Conservation (phyloP, 1,284 basidiomycete genomes). For the Entoloma clypeatum region DNA sequence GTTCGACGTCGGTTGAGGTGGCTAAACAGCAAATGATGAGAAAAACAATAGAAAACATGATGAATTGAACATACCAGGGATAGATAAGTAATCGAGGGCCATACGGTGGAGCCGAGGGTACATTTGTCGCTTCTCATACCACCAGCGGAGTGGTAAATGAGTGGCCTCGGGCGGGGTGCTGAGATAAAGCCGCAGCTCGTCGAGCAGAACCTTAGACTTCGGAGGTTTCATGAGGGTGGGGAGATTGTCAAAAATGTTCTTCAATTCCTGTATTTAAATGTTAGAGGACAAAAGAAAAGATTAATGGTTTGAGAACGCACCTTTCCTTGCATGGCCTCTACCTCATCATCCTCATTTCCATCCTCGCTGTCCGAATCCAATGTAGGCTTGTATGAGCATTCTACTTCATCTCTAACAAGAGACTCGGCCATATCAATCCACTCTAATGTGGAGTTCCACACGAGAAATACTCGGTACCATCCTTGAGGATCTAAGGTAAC, state of each 20-base stretch:
- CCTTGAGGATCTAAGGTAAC: conserved; percentile 22
- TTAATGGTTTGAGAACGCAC: no score
- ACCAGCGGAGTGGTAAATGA: conserved; percentile 22
- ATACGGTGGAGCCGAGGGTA: conserved; percentile 25
- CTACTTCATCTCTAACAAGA: conserved; percentile 8
- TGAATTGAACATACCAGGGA: conserved; percentile 16
- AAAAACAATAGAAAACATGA: conserved; percentile 2
- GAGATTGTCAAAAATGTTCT: conserved; percentile 10
- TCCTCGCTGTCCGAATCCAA: no score
- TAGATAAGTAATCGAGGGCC: conserved; percentile 24
- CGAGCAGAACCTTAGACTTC: background rate
- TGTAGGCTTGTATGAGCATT: no score
- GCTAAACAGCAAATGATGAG: conserved; percentile 8
- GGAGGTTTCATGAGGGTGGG: background rate
- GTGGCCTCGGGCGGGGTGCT: conserved; percentile 10
- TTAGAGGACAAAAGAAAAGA: no score
- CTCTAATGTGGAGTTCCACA: conserved; percentile 22
- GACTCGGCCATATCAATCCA: conserved; percentile 16
- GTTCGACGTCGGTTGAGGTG: conserved; percentile 13
- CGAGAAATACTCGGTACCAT: conserved; percentile 25
- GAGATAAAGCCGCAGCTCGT: conserved; percentile 7
- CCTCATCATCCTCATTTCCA: no score
- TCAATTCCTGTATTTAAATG: no score
- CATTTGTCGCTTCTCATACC: conserved; percentile 12
- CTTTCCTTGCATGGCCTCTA: no score